Conservation (phyloP, 2,329 filamentous ascomycete species). For the Leptographium galeiforme region DNA sequence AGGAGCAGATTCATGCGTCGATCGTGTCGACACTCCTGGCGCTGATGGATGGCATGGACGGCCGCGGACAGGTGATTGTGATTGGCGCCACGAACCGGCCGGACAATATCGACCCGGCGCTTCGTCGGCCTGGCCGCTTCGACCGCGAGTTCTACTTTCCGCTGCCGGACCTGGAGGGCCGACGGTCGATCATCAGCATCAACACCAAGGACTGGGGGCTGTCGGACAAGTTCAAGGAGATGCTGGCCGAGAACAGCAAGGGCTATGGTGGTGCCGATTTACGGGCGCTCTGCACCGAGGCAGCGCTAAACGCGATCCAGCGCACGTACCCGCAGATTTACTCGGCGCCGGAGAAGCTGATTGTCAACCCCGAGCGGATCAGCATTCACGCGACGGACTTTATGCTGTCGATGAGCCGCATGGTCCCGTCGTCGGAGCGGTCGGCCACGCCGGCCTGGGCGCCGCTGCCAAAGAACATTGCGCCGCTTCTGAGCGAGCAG, state of each 20-base stretch:
- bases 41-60: conserved; percentile 96
- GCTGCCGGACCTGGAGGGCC: conserved; percentile 65
- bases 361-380: conserved; percentile 77
- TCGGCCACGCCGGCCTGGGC: conserved; percentile 75
- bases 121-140: conserved; percentile 85
- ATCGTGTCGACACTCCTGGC: conserved; percentile 92
- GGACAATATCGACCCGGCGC: conserved; percentile 91
- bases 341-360: conserved; percentile 72
- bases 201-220: conserved; percentile 92
- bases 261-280: conserved; percentile 90
- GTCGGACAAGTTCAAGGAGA: conserved; percentile 62
- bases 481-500: conserved; percentile 65
- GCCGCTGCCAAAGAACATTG: conserved; percentile 65
- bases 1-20: conserved; percentile 96
- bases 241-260: conserved; percentile 78
- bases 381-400: conserved; percentile 86
- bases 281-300: conserved; percentile 87
- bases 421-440: conserved; percentile 87
- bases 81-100: conserved; percentile 97
- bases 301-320: conserved; percentile 89
- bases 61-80: conserved; percentile 94
- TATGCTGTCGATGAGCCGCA: conserved; percentile 92
- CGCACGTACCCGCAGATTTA: conserved; percentile 95
- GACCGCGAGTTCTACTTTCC: conserved; percentile 98
- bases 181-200: conserved; percentile 82